Conservation (phyloP, 257 asterid genomes). For the Jaltomata sinuosa region DNA sequence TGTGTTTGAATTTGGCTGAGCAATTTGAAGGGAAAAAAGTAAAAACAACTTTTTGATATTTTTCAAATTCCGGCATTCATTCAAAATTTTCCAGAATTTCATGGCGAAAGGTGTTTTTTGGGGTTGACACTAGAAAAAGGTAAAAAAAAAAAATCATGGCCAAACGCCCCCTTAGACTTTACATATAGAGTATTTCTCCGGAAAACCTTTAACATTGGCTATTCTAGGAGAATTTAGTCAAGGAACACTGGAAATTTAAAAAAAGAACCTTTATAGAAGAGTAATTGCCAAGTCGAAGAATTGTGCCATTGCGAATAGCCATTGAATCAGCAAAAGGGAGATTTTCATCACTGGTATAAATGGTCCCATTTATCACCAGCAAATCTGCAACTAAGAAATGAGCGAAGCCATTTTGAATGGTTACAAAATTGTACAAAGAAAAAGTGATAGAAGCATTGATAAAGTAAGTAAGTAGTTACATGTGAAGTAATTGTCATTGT, state of each 20-base stretch:
- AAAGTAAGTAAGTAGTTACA: neutral
- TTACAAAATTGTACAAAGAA: neutral
- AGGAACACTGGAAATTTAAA: neutral
- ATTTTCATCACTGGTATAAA: slow-evolving; percentile 64
- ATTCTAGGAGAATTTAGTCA: neutral
- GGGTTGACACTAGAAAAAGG: too few species aligned
- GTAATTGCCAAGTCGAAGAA: slow-evolving; percentile 48
- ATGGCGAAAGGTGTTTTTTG: too few species aligned
- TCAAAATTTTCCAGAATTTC: too few species aligned
- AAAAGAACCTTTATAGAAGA: slow-evolving; percentile 41
- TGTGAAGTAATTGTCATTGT: neutral
- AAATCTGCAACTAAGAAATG: slow-evolving; percentile 33
- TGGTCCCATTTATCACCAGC: slow-evolving; percentile 59
- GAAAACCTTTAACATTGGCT: neutral
- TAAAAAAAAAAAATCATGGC: too few species aligned
- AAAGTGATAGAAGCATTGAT: neutral
- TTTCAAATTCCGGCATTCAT: too few species aligned
- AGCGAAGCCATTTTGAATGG: neutral
- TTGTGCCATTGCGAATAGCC: slow-evolving; percentile 59
- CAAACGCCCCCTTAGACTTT: neutral
- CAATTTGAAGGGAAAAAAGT: too few species aligned
- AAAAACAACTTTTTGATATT: too few species aligned
- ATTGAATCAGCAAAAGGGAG: slow-evolving; percentile 66
- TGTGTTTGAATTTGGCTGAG: too few species aligned
- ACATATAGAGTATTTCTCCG: neutral